These are phyloP conservation scores for Huntiella bhutanensis DNA, from an alignment of 2,329 filamentous ascomycete genomes.

Conservation along the genomic window DNA sequence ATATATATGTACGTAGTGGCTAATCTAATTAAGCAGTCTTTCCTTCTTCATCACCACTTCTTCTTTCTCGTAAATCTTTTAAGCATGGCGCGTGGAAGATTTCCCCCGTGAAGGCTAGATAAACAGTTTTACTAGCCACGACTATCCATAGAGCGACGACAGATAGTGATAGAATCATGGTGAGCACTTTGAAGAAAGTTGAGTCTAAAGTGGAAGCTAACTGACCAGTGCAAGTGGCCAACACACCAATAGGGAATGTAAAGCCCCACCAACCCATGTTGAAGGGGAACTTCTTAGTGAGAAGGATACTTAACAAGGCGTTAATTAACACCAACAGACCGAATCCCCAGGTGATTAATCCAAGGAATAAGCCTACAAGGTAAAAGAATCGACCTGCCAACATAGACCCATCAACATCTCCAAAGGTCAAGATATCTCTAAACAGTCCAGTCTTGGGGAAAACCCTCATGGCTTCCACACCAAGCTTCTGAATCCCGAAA, in stretches of 20 bases:
- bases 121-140: conserved; percentile 22
- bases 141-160: conserved; percentile 25
- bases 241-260: conserved; percentile 27
- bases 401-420: conserved; percentile 34
- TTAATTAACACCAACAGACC: conserved; percentile 26
- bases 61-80: conserved; percentile 19
- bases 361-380: conserved; percentile 14
- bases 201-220: conserved; percentile 24
- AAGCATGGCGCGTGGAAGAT: conserved; percentile 27
- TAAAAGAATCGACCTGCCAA: conserved; percentile 29
- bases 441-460: conserved; percentile 20
- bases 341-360: conserved; percentile 26
- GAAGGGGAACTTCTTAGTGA: conserved; percentile 24
- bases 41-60: conserved; percentile 11
- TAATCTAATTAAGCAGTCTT: conserved; percentile 2
- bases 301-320: conserved; percentile 23
- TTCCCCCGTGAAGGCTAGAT: conserved; percentile 21
- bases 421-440: conserved; percentile 16
- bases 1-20: no score
- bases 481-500: conserved; percentile 35
- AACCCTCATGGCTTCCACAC: conserved; percentile 26
- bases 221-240: conserved; percentile 23
- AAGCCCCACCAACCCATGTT: conserved; percentile 31
- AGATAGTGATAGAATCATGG: conserved; percentile 22
- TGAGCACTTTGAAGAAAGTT: conserved; percentile 24